phyloP scores from a whole-genome alignment of 129 eudicot genomes.

The Flaveria bidentis region DNA sequence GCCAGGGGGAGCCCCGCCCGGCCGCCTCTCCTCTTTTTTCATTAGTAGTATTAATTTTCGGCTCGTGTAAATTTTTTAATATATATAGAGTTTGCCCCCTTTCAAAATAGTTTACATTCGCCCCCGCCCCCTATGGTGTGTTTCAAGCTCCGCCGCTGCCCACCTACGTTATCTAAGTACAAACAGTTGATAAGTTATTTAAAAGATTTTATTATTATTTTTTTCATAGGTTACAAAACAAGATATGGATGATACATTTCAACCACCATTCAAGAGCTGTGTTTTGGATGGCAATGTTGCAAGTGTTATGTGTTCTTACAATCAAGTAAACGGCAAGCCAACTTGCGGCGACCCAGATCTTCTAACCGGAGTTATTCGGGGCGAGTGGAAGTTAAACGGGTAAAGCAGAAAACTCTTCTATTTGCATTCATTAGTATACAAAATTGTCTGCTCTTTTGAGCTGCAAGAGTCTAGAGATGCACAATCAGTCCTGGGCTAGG shows the following conservation, averaged over 20 bases:
- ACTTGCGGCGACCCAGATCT: slow-evolving; percentile 88
- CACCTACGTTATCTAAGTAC: neutral
- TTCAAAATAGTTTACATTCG: too few species aligned
- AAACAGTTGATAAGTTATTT: neutral
- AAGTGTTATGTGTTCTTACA: slow-evolving; percentile 98
- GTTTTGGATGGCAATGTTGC: slow-evolving; percentile 93
- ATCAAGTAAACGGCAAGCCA: slow-evolving; percentile 91
- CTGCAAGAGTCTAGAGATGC: neutral
- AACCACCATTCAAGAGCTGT: slow-evolving; percentile 96
- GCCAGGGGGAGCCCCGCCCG: too few species aligned
- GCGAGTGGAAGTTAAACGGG: slow-evolving; percentile 97
- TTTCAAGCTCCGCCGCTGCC: too few species aligned
- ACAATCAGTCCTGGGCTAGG: neutral
- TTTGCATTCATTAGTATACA: neutral
- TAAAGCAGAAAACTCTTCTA: slow-evolving; percentile 30
- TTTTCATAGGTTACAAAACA: slow-evolving; percentile 69
- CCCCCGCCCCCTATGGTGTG: too few species aligned
- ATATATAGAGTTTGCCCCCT: too few species aligned
- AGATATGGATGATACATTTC: slow-evolving; percentile 92
- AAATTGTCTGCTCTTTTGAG: neutral
- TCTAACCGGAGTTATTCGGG: slow-evolving; percentile 72
- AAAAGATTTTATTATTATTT: neutral
- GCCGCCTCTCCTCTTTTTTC: too few species aligned
- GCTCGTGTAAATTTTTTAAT: too few species aligned
- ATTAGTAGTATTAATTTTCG: too few species aligned